Evolutionary conservation across 2,329 filamentous ascomycete species (phyloP).

Genomic region (Colletotrichum viniferum): DNA sequence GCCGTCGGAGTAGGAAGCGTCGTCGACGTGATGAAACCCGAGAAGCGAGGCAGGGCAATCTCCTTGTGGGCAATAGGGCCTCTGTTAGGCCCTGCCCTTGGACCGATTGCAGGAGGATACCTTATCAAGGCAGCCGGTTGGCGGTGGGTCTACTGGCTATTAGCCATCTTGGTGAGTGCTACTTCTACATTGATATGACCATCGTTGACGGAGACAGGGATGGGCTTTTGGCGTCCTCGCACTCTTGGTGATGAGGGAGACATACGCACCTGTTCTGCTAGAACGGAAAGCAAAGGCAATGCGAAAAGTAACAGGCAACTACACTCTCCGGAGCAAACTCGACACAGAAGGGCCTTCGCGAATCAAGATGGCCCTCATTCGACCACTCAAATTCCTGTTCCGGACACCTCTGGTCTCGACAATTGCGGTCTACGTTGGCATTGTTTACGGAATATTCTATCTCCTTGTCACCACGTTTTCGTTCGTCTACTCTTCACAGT

Average conservation of each 20-base stretch:
- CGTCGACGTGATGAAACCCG: conserved; percentile 51
- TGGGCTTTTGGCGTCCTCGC: conserved; percentile 38
- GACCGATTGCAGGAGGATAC: conserved; percentile 48
- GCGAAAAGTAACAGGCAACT: conserved; percentile 45
- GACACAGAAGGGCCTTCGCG: conserved; percentile 31
- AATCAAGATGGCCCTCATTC: conserved; percentile 47
- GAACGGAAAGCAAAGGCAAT: conserved; percentile 43
- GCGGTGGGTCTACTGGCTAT: conserved; percentile 57
- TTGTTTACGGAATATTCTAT: conserved; percentile 62
- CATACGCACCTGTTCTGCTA: conserved; percentile 44
- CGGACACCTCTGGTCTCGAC: conserved; percentile 54
- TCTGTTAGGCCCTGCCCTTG: conserved; percentile 51
- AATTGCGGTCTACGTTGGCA: conserved; percentile 57
- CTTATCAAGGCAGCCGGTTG: conserved; percentile 40
- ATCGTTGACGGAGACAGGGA: conserved; percentile 14
- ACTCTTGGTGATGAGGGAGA: conserved; percentile 45
- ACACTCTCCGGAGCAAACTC: conserved; percentile 44
- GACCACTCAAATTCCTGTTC: conserved; percentile 56
- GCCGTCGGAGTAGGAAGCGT: conserved; percentile 56
- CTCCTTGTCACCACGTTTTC: conserved; percentile 60
- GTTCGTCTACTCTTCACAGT: conserved; percentile 53
- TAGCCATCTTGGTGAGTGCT: conserved; percentile 46
- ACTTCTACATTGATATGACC: not conserved
- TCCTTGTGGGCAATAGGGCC: conserved; percentile 53
- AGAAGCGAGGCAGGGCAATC: conserved; percentile 54